Percentiles rank a stretch among this genome's conserved stretches.
Conservation (phyloP, 257 asterid species). For the Solanum ossicruentum region DNA sequence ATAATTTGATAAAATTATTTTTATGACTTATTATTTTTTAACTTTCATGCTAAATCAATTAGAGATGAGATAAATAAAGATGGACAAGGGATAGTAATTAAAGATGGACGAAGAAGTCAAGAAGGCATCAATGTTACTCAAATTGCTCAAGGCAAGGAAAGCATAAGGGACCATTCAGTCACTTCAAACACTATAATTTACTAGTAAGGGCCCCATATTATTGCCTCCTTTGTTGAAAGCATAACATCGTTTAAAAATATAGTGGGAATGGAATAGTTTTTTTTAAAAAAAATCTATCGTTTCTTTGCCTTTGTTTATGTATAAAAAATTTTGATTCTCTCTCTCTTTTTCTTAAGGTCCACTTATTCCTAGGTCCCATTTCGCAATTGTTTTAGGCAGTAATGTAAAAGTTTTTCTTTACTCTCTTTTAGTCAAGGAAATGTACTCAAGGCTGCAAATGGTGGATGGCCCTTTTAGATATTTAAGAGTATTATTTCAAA, state of each 20-base stretch:
- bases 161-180: slow-evolving; percentile 20
- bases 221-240: slow-evolving; percentile 23
- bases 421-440: not conserved
- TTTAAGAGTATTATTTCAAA: not conserved
- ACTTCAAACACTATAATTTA: not conserved
- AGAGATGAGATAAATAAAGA: too few relatives aligned
- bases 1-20: too few relatives aligned
- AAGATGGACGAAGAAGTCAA: not conserved
- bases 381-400: not conserved
- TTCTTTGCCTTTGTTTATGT: not conserved
- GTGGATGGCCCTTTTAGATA: not conserved
- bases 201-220: slow-evolving; percentile 13
- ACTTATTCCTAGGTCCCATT: not conserved
- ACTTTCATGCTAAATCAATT: too few relatives aligned
- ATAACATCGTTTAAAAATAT: not conserved
- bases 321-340: not conserved
- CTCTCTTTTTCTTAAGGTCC: not conserved
- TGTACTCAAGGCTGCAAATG: not conserved
- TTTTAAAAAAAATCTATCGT: not conserved
- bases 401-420: not conserved
- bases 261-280: not conserved
- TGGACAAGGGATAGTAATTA: not conserved
- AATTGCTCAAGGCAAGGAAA: slow-evolving; percentile 30
- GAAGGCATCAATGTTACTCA: not conserved
- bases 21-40: too few relatives aligned